Conservation (phyloP, 805 yeast species). For the Yarrowia bubula region DNA sequence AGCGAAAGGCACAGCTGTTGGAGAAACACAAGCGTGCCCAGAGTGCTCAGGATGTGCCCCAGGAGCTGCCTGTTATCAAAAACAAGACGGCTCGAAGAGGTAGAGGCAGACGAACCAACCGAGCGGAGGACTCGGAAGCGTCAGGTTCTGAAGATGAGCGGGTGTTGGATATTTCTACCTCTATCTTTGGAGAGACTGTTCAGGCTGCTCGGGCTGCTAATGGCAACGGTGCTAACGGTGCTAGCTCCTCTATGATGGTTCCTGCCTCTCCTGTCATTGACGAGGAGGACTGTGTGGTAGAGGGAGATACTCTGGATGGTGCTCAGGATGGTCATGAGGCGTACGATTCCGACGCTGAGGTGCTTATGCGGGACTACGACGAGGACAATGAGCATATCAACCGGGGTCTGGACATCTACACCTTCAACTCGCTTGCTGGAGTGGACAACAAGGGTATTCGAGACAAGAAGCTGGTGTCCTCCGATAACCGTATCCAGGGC, state of each 20-base stretch:
- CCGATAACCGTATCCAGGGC: slow-evolving; percentile 76
- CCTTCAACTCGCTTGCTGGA: slow-evolving; percentile 88
- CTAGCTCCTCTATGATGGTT: neutral
- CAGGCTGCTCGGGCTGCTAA: slow-evolving; percentile 18
- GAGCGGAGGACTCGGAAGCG: slow-evolving; percentile 15
- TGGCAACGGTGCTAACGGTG: neutral
- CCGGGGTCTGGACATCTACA: slow-evolving; percentile 28
- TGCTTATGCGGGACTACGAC: slow-evolving; percentile 1
- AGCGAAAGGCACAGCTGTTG: slow-evolving; percentile 54
- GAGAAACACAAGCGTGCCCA: slow-evolving; percentile 15
- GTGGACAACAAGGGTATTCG: slow-evolving; percentile 80
- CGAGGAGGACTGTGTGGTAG: slow-evolving; percentile 1
- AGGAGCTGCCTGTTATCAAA: slow-evolving; percentile 21
- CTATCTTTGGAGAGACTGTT: slow-evolving; percentile 9
- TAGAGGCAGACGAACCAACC: neutral
- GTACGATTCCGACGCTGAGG: slow-evolving; percentile 5
- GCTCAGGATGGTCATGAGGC: neutral
- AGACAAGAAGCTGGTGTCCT: slow-evolving; percentile 75
- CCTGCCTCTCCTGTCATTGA: slow-evolving; percentile 4
- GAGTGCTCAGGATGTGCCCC: slow-evolving; percentile 1
- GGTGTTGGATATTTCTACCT: slow-evolving; percentile 6
- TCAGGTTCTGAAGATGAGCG: slow-evolving; percentile 20
- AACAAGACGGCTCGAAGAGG: neutral
- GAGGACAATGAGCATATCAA: slow-evolving; percentile 16
- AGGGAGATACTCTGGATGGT: neutral